These are phyloP conservation scores for Somion occarium DNA, from an alignment of 1,284 basidiomycete species.

Conservation along the genomic window DNA sequence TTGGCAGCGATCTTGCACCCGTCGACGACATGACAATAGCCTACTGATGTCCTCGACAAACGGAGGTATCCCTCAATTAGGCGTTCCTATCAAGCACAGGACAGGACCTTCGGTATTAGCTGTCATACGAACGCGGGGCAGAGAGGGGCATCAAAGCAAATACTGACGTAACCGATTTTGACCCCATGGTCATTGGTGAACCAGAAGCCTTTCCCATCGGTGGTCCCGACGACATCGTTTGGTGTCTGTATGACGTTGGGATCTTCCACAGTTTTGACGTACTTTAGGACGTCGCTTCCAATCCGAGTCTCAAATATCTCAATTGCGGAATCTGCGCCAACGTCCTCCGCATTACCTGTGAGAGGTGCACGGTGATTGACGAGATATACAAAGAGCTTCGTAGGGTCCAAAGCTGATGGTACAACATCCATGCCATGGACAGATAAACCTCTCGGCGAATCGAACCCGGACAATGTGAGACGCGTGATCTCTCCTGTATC, in stretches of 20 bases:
- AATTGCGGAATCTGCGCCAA: constrained; percentile 67
- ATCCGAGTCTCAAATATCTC: constrained; percentile 63
- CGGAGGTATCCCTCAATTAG: constrained; percentile 16
- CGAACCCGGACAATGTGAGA: constrained; percentile 38
- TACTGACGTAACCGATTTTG: constrained; percentile 50
- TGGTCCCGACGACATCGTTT: constrained; percentile 62
- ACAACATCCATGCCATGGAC: constrained; percentile 74
- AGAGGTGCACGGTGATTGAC: constrained; percentile 59
- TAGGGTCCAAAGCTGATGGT: constrained; percentile 41
- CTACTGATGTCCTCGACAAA: constrained; percentile 37
- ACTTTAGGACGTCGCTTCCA: constrained; percentile 39
- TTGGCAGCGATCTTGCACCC: constrained; percentile 55
- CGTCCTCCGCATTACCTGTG: constrained; percentile 30
- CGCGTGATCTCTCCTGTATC: constrained; percentile 39
- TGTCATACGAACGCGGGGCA: no score
- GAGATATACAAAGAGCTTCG: constrained; percentile 59
- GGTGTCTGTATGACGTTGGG: constrained; percentile 53
- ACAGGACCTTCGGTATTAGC: no score
- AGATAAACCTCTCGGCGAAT: constrained; percentile 41
- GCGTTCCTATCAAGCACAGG: constrained; percentile 17
- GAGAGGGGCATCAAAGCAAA: no score
- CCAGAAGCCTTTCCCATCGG: constrained; percentile 57
- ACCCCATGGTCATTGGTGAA: constrained; percentile 64
- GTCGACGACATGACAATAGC: constrained; percentile 50
- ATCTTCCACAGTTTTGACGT: constrained; percentile 56